phyloP scores from a whole-genome alignment of 1,139 yeast species.

The Meyerozyma smithsonii region DNA sequence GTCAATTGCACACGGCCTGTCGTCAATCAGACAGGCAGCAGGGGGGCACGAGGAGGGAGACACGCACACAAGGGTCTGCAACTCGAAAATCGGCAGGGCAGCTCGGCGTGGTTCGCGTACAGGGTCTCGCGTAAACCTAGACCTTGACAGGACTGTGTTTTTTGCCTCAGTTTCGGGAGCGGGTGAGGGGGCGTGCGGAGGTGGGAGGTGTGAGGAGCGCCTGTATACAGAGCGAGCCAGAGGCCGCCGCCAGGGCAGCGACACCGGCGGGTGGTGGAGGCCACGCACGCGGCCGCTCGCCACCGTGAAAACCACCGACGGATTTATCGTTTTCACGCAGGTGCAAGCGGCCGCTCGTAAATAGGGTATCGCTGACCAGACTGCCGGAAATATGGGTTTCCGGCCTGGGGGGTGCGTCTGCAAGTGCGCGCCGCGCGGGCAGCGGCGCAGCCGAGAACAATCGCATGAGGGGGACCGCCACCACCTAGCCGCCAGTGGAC shows the following conservation, averaged over 20 bases:
- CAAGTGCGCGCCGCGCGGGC: neutral
- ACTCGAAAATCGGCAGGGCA: neutral
- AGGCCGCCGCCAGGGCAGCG: neutral
- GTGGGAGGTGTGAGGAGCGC: neutral
- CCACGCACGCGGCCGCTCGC: too few relatives aligned
- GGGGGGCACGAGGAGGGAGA: too few relatives aligned
- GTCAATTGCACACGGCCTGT: neutral
- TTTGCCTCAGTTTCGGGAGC: constrained; percentile 1
- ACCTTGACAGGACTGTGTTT: constrained; percentile 2
- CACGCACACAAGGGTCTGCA: too few relatives aligned
- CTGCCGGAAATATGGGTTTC: neutral
- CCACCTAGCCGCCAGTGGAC: too few relatives aligned
- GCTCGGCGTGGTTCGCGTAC: neutral
- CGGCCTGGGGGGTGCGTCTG: constrained; percentile 2
- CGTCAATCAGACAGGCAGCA: too few relatives aligned
- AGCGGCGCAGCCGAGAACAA: constrained; percentile 1
- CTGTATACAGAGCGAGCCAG: neutral
- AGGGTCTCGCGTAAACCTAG: neutral
- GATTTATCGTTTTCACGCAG: neutral
- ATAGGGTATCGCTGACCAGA: neutral
- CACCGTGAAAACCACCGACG: too few relatives aligned
- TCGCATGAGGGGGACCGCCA: neutral
- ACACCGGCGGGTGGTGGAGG: neutral
- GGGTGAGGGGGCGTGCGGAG: constrained; percentile 1
- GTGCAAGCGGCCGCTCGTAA: constrained; percentile 1